A percentile compares a stretch with the other conserved stretches of the same genome.
Conservation (phyloP, 1,284 basidiomycete species). For the Irpex lacteus region DNA sequence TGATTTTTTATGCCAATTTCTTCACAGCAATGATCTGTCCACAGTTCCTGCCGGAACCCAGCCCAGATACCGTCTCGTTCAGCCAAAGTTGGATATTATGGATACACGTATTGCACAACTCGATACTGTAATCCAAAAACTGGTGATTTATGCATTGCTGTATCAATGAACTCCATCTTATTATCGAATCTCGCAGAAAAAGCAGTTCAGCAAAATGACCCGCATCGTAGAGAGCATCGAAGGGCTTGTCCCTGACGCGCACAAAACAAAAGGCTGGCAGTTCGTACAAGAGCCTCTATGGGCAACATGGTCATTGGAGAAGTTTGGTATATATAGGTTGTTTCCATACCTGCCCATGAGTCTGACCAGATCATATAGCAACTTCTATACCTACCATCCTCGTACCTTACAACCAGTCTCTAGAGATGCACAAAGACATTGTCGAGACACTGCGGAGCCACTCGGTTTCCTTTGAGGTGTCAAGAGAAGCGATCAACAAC, state of each 20-base stretch:
- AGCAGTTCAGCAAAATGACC: constrained; percentile 64
- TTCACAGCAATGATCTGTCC: constrained; percentile 58
- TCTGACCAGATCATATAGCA: constrained; percentile 37
- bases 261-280: constrained; percentile 63
- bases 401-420: constrained; percentile 64
- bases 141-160: constrained; percentile 43
- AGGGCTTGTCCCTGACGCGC: constrained; percentile 59
- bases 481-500: constrained; percentile 52
- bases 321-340: constrained; percentile 52
- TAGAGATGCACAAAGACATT: constrained; percentile 54
- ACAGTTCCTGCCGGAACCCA: constrained; percentile 46
- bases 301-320: constrained; percentile 77
- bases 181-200: constrained; percentile 44
- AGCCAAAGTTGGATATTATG: constrained; percentile 64
- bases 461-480: constrained; percentile 63
- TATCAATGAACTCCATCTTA: background rate
- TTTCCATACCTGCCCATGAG: background rate
- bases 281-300: constrained; percentile 75
- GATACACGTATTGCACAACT: constrained; percentile 60
- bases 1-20: background rate
- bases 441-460: constrained; percentile 61
- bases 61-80: constrained; percentile 55
- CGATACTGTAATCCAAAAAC: constrained; percentile 56
- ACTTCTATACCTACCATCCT: constrained; percentile 54
- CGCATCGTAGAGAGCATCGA: constrained; percentile 62